A percentile compares a stretch with the other conserved stretches of the same genome.
phyloP scores from a whole-genome alignment of 2,329 filamentous ascomycete genomes.

The Apiospora malaysiana region DNA sequence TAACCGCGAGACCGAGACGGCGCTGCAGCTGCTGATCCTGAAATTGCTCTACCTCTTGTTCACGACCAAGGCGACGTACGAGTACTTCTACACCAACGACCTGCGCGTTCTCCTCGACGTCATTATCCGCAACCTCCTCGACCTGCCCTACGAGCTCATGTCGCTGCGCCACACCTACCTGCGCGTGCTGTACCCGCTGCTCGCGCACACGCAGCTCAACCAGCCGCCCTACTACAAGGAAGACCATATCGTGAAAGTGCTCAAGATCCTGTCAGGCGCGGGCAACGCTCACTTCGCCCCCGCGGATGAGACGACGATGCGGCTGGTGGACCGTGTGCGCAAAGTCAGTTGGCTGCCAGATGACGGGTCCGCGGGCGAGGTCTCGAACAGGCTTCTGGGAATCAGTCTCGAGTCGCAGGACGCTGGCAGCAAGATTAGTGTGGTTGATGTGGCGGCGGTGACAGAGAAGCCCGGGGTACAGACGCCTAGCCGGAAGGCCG shows the following conservation, averaged over 20 bases:
- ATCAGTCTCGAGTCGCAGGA: constrained; percentile 72
- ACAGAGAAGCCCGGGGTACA: constrained; percentile 84
- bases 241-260: constrained; percentile 78
- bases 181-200: constrained; percentile 85
- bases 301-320: constrained; percentile 78
- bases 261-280: constrained; percentile 72
- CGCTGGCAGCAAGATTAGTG: constrained; percentile 75
- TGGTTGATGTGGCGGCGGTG: constrained; percentile 78
- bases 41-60: constrained; percentile 96
- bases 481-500: constrained; percentile 71
- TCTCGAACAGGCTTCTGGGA: constrained; percentile 67
- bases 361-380: constrained; percentile 39
- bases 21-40: constrained; percentile 91
- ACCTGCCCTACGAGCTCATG: constrained; percentile 82
- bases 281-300: constrained; percentile 79
- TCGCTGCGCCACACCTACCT: constrained; percentile 91
- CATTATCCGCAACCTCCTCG: constrained; percentile 94
- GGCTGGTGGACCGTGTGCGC: constrained; percentile 76
- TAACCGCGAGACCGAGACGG: constrained; percentile 94
- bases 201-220: constrained; percentile 89
- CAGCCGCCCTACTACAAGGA: constrained; percentile 90
- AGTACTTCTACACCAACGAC: constrained; percentile 99
- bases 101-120: constrained; percentile 93
- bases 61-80: constrained; percentile 87
- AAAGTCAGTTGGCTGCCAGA: constrained; percentile 72